These are phyloP conservation scores for Massariosphaeria phaeospora DNA, from an alignment of 495 filamentous ascomycete species.

Conservation along the genomic window DNA sequence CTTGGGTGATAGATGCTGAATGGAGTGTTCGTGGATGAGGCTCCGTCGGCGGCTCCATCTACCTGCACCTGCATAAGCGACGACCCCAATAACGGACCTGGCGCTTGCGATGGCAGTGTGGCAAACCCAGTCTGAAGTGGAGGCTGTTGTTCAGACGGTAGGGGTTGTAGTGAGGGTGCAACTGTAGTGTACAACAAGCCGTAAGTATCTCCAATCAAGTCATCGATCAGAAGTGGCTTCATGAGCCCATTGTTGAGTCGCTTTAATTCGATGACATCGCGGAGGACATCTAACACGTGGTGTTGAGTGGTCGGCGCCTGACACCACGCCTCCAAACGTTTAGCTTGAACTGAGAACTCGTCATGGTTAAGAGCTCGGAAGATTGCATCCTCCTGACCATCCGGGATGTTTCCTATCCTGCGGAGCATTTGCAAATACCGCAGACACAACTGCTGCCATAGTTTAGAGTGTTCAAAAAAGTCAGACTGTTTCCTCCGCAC, in stretches of 20 bases:
- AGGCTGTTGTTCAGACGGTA: conserved; percentile 39
- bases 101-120: conserved; percentile 1
- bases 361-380: conserved; percentile 77
- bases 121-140: conserved; percentile 5
- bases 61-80: conserved; percentile 15
- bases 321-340: conserved; percentile 50
- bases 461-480: conserved; percentile 73
- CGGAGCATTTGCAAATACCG: conserved; percentile 74
- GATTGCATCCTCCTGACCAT: conserved; percentile 66
- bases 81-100: not conserved
- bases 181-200: conserved; percentile 60
- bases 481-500: conserved; percentile 78
- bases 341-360: conserved; percentile 62
- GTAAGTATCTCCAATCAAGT: conserved; percentile 83
- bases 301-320: conserved; percentile 45
- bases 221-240: conserved; percentile 79
- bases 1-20: conserved; percentile 18
- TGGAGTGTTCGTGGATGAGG: conserved; percentile 1
- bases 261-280: conserved; percentile 85
- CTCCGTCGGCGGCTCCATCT: conserved; percentile 20
- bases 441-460: conserved; percentile 79
- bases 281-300: conserved; percentile 62
- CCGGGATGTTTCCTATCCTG: conserved; percentile 56
- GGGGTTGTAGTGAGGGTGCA: conserved; percentile 16
- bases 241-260: conserved; percentile 80